Evolutionary conservation across 257 asterid genomes (phyloP), one percentile per base, ranked within the genome.

Genomic region (Scutellaria baicalensis): DNA sequence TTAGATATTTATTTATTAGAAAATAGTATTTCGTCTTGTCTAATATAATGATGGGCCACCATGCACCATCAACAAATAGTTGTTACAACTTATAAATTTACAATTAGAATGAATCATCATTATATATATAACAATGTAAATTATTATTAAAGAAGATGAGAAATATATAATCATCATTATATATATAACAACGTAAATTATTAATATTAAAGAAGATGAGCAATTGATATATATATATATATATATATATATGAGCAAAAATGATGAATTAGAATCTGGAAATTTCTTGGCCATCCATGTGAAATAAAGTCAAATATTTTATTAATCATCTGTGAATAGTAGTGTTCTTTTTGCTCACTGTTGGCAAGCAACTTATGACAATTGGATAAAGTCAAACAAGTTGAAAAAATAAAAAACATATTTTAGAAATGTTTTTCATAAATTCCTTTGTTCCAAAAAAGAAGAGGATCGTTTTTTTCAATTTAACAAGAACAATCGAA

Each of bases 301-400:
- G 78, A 47, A 72, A 59, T 31, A 67, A 61, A 77, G 75, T 67
- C 23, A 64, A 56, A 35, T 54, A 23, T 58, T 9, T 35, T 23
- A 11, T 77, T 61, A 75, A 67, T 60, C 12, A 52, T 72, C 68
- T 77, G 77, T 58, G 76, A 77, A 58, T 9, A 43, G 59, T 51
- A 21, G 55, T 57, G 66, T 9, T 58, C 81, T 72, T 77, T 72
- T 68, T 43, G 65, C 65, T 70, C 63, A 45, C 54, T 50, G 47
- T 55, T 56, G 62, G 77, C 71, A 52, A 51, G 68, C 66, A 65
- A 52, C 75, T 72, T 66, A 68, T 66, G 78, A 71, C 71, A 71
- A 21, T 65, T 51, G 54, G n/a, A 66, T 42, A 66, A 48, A 76
- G 69, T 33, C 7, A 45, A 57, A 66, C 39, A 59, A 60, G 59